Base-by-base conservation (phyloP, 1,284 basidiomycete species). In the Leccinum huronense region DNA sequence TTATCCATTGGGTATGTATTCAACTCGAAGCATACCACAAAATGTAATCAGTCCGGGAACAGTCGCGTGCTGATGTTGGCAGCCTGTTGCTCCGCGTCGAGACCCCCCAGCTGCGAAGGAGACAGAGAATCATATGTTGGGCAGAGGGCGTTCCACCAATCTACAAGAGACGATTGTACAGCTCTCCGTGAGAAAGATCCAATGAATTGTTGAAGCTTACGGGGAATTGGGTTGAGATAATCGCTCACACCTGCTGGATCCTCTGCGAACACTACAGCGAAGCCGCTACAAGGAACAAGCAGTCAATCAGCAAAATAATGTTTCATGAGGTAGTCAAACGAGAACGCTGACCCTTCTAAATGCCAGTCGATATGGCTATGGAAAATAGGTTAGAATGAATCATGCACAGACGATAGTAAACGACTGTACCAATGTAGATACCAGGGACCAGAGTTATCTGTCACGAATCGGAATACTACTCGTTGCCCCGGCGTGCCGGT, bases 341-440 rank as follows among this genome's bases (percentile, higher is more conserved):
- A 55, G 23, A 61, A 55, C 8, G 64, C 72, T 69, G 58, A 73
- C 72, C 72, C 69, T 63, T 80, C 75, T 3, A 83, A 67, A 72
- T 83, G 81, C 79, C 80, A 83, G 59, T 85, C 79, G 61, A 83
- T 79, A 66, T 81, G 80, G 65, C 83, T 68, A 62, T 48, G 45
- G 10, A 30, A 34, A 23, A n/a, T 16, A 34, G 33, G 27, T 64
- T 36, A 61, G 57, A 6, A 65, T 10, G 31, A 11, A 7, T 14
- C 10, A 19, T 7, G n/a, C 2, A 31, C 40, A 31, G n/a, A 14
- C 31, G 54, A 19, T 19, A 30, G 36, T 55, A 42, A 30, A 33
- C 8, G 48, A 48, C 33, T 33, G 58, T 70, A 80, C 80, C 81
- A 82, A 66, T 82, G 81, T 66, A 82, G 63, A 16, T 14, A 54